Percentiles rank a stretch among this genome's conserved stretches.
These are phyloP conservation scores for Lophium mytilinum DNA, from an alignment of 495 filamentous ascomycete species.

Conservation along the genomic window DNA sequence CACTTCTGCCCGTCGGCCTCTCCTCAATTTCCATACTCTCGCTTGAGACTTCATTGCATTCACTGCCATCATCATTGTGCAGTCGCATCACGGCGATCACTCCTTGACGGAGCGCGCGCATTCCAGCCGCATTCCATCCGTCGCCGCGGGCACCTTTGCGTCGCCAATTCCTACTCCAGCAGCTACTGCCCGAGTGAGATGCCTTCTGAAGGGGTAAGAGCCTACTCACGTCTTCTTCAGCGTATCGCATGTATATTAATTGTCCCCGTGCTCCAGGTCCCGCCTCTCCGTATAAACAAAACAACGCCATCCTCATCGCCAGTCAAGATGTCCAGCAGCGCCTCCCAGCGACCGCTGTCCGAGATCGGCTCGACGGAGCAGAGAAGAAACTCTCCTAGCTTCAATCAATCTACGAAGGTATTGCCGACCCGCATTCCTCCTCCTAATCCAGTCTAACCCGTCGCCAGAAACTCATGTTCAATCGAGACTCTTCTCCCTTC, in stretches of 20 bases:
- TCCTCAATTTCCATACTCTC: neutral
- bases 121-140: slow-evolving; percentile 22
- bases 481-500: slow-evolving; percentile 63
- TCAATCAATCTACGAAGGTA: slow-evolving; percentile 36
- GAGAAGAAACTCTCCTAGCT: slow-evolving; percentile 38
- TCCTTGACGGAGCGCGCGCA: slow-evolving; percentile 18
- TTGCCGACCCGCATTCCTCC: slow-evolving; percentile 11
- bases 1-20: neutral
- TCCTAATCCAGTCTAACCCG: slow-evolving; percentile 3
- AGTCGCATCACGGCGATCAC: neutral
- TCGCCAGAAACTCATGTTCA: slow-evolving; percentile 42
- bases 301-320: slow-evolving; percentile 22
- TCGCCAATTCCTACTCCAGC: slow-evolving; percentile 6
- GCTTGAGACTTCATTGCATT: neutral
- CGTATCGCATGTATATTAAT: slow-evolving; percentile 6
- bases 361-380: slow-evolving; percentile 34
- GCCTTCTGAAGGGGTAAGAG: slow-evolving; percentile 20
- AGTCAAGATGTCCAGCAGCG: slow-evolving; percentile 23
- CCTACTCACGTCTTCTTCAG: neutral
- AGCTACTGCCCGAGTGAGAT: neutral
- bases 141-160: slow-evolving; percentile 11
- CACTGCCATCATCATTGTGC: slow-evolving; percentile 6
- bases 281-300: slow-evolving; percentile 37
- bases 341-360: slow-evolving; percentile 29
- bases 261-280: slow-evolving; percentile 28